These are phyloP conservation scores for Backusella psychrophila DNA, from an alignment of 192 early-diverging fungal genomes.

Conservation along the genomic window DNA sequence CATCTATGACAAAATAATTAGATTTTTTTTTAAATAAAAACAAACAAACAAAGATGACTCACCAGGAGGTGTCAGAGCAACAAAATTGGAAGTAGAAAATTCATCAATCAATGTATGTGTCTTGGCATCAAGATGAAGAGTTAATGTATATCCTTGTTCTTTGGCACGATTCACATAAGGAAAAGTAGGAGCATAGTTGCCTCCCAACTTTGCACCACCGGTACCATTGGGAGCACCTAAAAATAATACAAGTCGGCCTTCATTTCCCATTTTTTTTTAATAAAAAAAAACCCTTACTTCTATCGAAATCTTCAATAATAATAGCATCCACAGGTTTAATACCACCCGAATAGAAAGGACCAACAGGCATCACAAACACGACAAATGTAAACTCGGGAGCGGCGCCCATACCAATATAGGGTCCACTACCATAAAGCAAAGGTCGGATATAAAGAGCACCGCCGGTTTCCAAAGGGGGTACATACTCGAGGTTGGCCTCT, in stretches of 20 bases:
- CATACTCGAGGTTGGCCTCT: conserved; percentile 63
- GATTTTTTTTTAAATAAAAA: neutral
- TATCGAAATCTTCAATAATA: conserved; percentile 65
- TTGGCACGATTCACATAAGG: conserved; percentile 57
- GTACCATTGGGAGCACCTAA: conserved; percentile 51
- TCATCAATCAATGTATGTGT: conserved; percentile 69
- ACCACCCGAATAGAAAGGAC: conserved; percentile 56
- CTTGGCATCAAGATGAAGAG: conserved; percentile 68
- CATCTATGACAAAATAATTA: conserved; percentile 5
- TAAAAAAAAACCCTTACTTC: conserved; percentile 37
- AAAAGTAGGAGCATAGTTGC: conserved; percentile 74
- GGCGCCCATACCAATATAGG: conserved; percentile 59
- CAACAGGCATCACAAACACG: conserved; percentile 67
- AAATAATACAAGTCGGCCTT: neutral
- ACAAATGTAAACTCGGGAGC: conserved; percentile 60
- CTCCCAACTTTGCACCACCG: conserved; percentile 67
- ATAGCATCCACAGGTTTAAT: conserved; percentile 62
- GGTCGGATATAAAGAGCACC: conserved; percentile 74
- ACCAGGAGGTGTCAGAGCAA: conserved; percentile 55
- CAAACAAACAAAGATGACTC: conserved; percentile 18
- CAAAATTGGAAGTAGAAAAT: conserved; percentile 79
- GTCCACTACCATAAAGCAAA: conserved; percentile 64
- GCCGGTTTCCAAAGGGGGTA: conserved; percentile 64
- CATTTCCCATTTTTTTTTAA: no score
- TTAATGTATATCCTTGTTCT: conserved; percentile 63